These are phyloP conservation scores for Ceratocystis eucalypticola DNA, from an alignment of 2,329 filamentous ascomycete genomes.

Conservation along the genomic window DNA sequence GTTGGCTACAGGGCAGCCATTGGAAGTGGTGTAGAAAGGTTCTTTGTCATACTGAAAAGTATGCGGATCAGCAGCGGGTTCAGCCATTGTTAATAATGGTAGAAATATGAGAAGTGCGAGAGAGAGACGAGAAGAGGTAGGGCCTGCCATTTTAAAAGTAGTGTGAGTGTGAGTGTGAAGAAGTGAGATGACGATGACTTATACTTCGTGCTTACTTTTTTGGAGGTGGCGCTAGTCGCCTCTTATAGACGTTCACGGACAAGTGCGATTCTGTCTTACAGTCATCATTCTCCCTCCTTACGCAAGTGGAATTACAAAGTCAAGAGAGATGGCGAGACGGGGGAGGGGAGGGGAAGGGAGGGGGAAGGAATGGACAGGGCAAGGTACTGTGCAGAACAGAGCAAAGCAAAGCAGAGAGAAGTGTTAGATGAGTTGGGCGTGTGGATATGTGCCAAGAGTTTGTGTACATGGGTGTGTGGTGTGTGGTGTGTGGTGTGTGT, in stretches of 20 bases:
- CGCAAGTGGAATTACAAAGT: background rate
- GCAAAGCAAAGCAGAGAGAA: too few relatives aligned
- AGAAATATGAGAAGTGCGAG: background rate
- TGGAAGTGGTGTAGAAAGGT: conserved; percentile 46
- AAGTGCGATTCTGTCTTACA: background rate
- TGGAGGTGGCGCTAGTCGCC: background rate
- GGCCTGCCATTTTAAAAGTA: background rate
- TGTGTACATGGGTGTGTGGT: background rate
- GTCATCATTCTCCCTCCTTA: background rate
- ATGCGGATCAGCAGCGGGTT: conserved; percentile 2
- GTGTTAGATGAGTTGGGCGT: too few relatives aligned
- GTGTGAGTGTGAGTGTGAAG: background rate
- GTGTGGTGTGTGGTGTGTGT: background rate
- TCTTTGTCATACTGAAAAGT: conserved; percentile 39
- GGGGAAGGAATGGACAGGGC: background rate
- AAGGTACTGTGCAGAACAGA: background rate
- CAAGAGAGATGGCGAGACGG: background rate
- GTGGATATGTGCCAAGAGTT: background rate
- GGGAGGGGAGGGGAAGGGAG: background rate
- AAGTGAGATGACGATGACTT: background rate
- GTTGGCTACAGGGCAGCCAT: conserved; percentile 43
- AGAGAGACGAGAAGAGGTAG: background rate
- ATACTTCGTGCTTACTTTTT: background rate
- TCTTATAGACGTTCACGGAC: background rate
- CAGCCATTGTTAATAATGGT: background rate